phyloP scores from a whole-genome alignment of 495 filamentous ascomycete genomes.

The Pseudoneurospora amorphoporcata region DNA sequence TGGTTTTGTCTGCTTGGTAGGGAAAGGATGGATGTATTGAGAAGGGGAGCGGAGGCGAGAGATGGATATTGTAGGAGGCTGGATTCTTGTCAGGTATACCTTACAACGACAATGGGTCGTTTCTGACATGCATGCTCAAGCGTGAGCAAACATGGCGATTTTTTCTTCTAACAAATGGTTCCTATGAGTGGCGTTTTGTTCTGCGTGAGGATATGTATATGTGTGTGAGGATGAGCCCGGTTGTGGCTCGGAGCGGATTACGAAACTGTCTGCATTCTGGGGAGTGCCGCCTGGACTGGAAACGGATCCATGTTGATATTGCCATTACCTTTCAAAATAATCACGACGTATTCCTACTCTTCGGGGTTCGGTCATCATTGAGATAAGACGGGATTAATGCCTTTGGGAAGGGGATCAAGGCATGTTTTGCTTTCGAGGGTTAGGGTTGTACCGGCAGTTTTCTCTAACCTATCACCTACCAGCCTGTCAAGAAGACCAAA shows the following conservation, averaged over 20 bases:
- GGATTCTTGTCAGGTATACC: constrained; percentile 1
- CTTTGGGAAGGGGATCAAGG: neutral
- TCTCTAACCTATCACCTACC: neutral
- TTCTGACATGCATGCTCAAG: neutral
- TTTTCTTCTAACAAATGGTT: neutral
- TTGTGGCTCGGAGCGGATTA: neutral
- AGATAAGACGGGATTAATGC: neutral
- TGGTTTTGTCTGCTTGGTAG: neutral
- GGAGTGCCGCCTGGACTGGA: neutral
- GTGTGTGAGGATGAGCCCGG: neutral
- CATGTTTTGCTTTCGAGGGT: neutral
- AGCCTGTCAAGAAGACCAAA: too few species aligned
- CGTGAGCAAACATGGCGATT: neutral
- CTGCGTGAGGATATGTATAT: neutral
- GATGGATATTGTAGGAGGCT: neutral
- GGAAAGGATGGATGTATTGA: neutral
- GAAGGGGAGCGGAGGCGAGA: neutral
- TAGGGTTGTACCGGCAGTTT: neutral
- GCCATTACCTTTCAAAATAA: neutral
- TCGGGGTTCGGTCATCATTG: neutral
- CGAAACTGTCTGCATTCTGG: neutral
- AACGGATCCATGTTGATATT: neutral
- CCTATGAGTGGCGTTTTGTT: neutral
- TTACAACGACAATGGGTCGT: neutral
- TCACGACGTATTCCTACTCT: too few species aligned